Percentiles rank a stretch among this genome's conserved stretches.
phyloP scores from a whole-genome alignment of 2,329 filamentous ascomycete species.

The Venturia oleaginea region DNA sequence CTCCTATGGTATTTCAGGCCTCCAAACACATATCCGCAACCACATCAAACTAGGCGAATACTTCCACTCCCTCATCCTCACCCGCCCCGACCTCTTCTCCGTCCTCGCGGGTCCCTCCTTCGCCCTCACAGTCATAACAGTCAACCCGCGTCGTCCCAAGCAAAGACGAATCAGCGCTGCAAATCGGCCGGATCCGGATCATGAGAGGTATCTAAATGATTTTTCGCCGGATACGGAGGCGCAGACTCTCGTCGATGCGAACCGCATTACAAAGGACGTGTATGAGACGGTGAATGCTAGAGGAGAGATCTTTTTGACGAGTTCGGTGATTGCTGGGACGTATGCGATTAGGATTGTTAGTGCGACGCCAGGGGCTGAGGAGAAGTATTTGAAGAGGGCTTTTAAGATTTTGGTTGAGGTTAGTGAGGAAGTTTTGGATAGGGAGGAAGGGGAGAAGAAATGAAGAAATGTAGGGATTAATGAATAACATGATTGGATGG shows the following conservation, averaged over 20 bases:
- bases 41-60: slow-evolving; percentile 60
- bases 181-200: slow-evolving; percentile 21
- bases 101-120: slow-evolving; percentile 68
- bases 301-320: slow-evolving; percentile 77
- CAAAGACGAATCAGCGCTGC: slow-evolving; percentile 15
- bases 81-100: slow-evolving; percentile 60
- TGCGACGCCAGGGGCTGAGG: slow-evolving; percentile 58
- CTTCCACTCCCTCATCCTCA: slow-evolving; percentile 54
- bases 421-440: slow-evolving; percentile 46
- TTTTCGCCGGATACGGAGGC: slow-evolving; percentile 28
- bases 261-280: slow-evolving; percentile 61
- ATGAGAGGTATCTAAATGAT: slow-evolving; percentile 26
- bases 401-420: slow-evolving; percentile 64
- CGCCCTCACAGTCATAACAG: slow-evolving; percentile 68
- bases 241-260: slow-evolving; percentile 46
- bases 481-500: background rate
- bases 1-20: slow-evolving; percentile 66
- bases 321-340: slow-evolving; percentile 60
- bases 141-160: slow-evolving; percentile 26
- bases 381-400: slow-evolving; percentile 60
- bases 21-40: slow-evolving; percentile 63
- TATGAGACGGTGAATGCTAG: slow-evolving; percentile 65
- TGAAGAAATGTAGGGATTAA: background rate
- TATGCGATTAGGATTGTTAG: slow-evolving; percentile 79
- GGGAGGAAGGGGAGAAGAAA: background rate